Conservation (phyloP, 148 eudicot species). For the Heliosperma pusillum region DNA sequence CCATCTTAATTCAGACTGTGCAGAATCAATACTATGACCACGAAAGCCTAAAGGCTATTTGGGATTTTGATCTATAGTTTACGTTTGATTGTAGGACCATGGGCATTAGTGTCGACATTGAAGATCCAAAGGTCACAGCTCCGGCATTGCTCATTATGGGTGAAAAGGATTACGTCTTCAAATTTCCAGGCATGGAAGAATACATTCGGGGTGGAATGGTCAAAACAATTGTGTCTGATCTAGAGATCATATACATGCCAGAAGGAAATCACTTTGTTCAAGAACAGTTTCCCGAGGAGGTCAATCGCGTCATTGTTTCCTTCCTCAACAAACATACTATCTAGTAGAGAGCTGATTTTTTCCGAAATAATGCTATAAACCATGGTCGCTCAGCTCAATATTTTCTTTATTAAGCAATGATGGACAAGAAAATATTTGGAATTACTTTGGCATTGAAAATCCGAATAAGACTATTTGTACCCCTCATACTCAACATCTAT, state of each 20-base stretch:
- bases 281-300: slow-evolving; percentile 40
- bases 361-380: background rate
- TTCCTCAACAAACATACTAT: slow-evolving; percentile 30
- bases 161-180: slow-evolving; percentile 32
- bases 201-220: slow-evolving; percentile 31
- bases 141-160: slow-evolving; percentile 41
- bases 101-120: slow-evolving; percentile 1
- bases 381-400: background rate
- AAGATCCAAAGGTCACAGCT: slow-evolving; percentile 17
- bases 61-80: background rate
- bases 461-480: too few relatives aligned
- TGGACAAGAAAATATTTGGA: too few relatives aligned
- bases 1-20: too few relatives aligned
- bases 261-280: slow-evolving; percentile 45
- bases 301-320: slow-evolving; percentile 33
- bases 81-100: slow-evolving; percentile 18
- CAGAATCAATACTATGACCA: too few relatives aligned
- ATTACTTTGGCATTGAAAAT: too few relatives aligned
- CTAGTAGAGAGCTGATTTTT: background rate
- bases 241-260: slow-evolving; percentile 26
- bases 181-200: slow-evolving; percentile 32
- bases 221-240: slow-evolving; percentile 32
- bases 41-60: too few relatives aligned
- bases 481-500: too few relatives aligned
- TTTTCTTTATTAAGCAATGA: too few relatives aligned